phyloP scores from a whole-genome alignment of 805 yeast species.

The Candida koratica region DNA sequence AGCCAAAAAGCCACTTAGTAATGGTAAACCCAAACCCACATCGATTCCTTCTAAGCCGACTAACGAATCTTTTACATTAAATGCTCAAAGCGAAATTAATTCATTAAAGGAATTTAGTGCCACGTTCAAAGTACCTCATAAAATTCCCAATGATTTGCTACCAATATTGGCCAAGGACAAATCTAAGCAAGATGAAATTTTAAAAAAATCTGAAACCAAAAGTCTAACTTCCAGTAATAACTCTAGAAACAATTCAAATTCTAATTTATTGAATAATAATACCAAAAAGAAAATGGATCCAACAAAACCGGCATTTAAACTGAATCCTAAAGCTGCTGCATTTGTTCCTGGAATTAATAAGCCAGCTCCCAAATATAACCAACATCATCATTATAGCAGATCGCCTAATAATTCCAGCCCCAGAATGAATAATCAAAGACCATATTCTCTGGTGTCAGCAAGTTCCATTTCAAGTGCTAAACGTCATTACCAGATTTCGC shows the following conservation, averaged over 20 bases:
- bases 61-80: constrained; percentile 40
- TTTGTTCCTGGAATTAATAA: constrained; percentile 45
- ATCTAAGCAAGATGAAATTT: constrained; percentile 58
- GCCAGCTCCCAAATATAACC: constrained; percentile 13
- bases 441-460: constrained; percentile 22
- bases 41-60: constrained; percentile 29
- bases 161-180: constrained; percentile 70
- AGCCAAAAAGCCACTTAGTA: constrained; percentile 25
- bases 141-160: constrained; percentile 56
- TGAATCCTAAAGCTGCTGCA: constrained; percentile 65
- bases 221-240: constrained; percentile 1
- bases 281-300: constrained; percentile 52
- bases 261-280: constrained; percentile 8
- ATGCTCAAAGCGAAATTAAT: constrained; percentile 60
- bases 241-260: constrained; percentile 7
- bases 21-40: constrained; percentile 21
- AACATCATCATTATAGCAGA: constrained; percentile 15
- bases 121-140: constrained; percentile 68
- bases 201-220: constrained; percentile 26
- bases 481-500: constrained; percentile 36
- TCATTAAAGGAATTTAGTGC: constrained; percentile 76
- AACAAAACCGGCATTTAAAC: constrained; percentile 58
- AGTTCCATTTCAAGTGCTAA: constrained; percentile 20
- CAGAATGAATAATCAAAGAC: constrained; percentile 28
- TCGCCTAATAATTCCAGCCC: constrained; percentile 34